Evolutionary conservation across 1,139 yeast species (phyloP).

Genomic region (Saccharomyces hybrid): DNA sequence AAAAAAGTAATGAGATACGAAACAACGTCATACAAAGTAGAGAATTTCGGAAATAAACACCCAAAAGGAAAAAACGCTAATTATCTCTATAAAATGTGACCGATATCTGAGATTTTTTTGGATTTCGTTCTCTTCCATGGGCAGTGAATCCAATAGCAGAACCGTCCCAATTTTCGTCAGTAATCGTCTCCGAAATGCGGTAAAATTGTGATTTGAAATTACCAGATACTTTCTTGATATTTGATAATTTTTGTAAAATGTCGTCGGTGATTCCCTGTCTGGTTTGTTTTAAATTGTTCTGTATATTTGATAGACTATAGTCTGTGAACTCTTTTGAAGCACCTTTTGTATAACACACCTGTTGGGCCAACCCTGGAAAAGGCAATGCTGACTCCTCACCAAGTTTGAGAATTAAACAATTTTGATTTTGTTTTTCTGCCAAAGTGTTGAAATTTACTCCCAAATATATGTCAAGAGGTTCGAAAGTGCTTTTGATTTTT

Average conservation of each 20-base stretch:
- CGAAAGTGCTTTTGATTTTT: not conserved
- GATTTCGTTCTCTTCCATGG: not conserved
- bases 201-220: not conserved
- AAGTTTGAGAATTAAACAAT: not conserved
- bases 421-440: not conserved
- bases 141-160: not conserved
- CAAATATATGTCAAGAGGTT: not conserved
- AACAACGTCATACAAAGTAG: too few species aligned
- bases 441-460: not conserved
- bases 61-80: too few species aligned
- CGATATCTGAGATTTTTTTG: not conserved
- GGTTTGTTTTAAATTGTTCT: not conserved
- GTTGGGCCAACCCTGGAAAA: not conserved
- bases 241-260: not conserved
- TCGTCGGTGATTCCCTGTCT: not conserved
- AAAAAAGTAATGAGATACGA: too few species aligned
- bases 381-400: not conserved
- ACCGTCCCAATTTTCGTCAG: not conserved
- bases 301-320: not conserved
- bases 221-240: not conserved
- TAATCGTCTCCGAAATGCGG: not conserved
- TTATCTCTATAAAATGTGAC: not conserved
- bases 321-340: not conserved
- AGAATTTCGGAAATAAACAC: too few species aligned
- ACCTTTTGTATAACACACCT: not conserved